Evolutionary conservation across 768 basidiomycete species (phyloP), one percentile per base, ranked within the genome.

Genomic region (Termitomyces sp.): DNA sequence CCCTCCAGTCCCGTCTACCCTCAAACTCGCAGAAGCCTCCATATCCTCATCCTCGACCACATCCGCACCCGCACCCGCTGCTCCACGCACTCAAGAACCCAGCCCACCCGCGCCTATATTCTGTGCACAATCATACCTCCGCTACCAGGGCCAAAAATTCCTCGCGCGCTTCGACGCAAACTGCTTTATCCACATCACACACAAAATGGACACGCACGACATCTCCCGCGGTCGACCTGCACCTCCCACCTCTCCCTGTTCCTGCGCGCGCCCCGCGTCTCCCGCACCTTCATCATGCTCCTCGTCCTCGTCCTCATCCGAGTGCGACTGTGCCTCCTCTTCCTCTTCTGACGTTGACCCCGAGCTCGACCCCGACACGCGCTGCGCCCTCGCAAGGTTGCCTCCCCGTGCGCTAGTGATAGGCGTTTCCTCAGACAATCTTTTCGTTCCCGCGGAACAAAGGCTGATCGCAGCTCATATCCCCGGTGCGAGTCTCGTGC

Each of bases 111-210:
- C 81, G 0, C 79, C 83, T 11, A 81, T 96, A 55, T 99, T 98
- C 79, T 91, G 91, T 0, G 96, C 96, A 0, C 96, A 99, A 69
- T 93, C 92, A 8, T 99, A 99, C 73, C 84, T 99, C 46, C 89
- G 97, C 54, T 98, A 99, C 68, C 97, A 99, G 75, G 96, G 97
- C 46, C 92, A 94, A 73, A 99, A 98, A 76, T 99, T 99, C 74
- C 93, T 88, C 20, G 81, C 89, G 18, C 89, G 97, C 2, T 99
- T 98, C 75, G 97, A 99, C 73, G 97, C 96, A 51, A 99, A 99
- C 75, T 99, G 97, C 74, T 99, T 98, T 67, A 82, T 84, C 59
- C 82, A 84, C 62, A 80, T 87, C 68, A 94, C 93, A 4, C 90
- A 91, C 63, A 98, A 98, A 73, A 82, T 98, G 75, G 96, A 99